These are phyloP conservation scores for Lyophyllum semitale DNA, from an alignment of 768 basidiomycete genomes.

Conservation along the genomic window DNA sequence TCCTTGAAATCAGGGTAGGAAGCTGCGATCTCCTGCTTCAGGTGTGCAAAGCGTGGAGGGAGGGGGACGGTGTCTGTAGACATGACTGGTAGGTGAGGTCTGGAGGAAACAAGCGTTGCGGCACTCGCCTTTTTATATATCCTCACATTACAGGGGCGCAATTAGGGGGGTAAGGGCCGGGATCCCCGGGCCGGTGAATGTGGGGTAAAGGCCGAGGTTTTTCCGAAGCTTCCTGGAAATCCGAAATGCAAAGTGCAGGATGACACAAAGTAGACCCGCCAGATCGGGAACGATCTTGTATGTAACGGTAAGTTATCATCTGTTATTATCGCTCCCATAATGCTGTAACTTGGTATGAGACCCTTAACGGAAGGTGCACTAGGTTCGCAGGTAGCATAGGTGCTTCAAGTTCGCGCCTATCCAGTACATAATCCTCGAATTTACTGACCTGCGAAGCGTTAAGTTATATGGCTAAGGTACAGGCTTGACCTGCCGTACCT, in stretches of 20 bases:
- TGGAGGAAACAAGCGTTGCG: not conserved
- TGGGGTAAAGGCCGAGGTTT: conserved; percentile 8
- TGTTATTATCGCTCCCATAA: too few relatives aligned
- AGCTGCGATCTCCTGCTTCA: conserved; percentile 59
- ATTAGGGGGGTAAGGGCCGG: not conserved
- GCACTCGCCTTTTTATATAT: not conserved
- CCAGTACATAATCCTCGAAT: too few relatives aligned
- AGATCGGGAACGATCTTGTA: not conserved
- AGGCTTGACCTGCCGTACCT: not conserved
- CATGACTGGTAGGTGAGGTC: conserved; percentile 4
- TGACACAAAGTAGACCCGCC: not conserved
- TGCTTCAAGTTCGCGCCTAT: too few relatives aligned
- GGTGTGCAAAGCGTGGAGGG: conserved; percentile 54
- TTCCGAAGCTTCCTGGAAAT: not conserved
- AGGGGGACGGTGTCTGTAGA: conserved; percentile 16
- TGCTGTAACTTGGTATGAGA: too few relatives aligned
- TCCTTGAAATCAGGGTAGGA: conserved; percentile 53
- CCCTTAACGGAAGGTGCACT: too few relatives aligned
- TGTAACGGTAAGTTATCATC: not conserved
- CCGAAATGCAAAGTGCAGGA: not conserved
- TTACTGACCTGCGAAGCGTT: not conserved
- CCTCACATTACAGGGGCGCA: too few relatives aligned
- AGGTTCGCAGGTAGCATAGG: too few relatives aligned
- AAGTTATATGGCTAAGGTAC: not conserved
- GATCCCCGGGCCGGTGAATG: not conserved